Evolutionary conservation across 1,139 yeast species (phyloP).

Genomic region (Groenewaldozyma sp.): DNA sequence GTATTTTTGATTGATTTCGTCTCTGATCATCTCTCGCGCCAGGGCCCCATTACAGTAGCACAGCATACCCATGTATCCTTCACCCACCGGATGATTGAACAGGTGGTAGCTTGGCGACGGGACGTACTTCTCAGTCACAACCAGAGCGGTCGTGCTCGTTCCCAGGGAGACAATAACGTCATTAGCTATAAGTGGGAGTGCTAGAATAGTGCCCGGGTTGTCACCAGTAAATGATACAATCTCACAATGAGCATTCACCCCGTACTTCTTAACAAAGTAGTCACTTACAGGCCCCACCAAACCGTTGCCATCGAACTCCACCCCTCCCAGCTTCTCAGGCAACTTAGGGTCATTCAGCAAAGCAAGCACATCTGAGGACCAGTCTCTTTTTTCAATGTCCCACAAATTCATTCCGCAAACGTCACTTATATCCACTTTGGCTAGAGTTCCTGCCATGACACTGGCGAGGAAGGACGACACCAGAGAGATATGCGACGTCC

Average conservation of each 20-base stretch:
- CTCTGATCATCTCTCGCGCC: constrained; percentile 71
- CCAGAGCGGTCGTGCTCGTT: constrained; percentile 77
- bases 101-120: constrained; percentile 81
- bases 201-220: constrained; percentile 78
- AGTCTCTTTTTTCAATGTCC: constrained; percentile 48
- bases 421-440: constrained; percentile 70
- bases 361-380: constrained; percentile 43
- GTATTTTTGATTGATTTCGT: constrained; percentile 46
- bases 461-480: constrained; percentile 76
- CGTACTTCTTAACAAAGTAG: constrained; percentile 59
- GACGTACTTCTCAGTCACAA: constrained; percentile 66
- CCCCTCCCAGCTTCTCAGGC: constrained; percentile 42
- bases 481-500: constrained; percentile 56
- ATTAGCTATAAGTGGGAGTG: constrained; percentile 66
- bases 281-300: constrained; percentile 39
- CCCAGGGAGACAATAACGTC: constrained; percentile 80
- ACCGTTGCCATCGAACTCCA: constrained; percentile 29
- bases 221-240: constrained; percentile 78
- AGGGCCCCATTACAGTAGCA: constrained; percentile 89
- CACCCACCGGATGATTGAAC: constrained; percentile 73
- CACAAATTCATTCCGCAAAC: constrained; percentile 90
- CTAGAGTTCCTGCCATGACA: constrained; percentile 53
- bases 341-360: constrained; percentile 31
- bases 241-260: constrained; percentile 44
- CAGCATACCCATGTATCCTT: constrained; percentile 86